Evolutionary conservation across 2,329 filamentous ascomycete genomes (phyloP).

Genomic region (Penicillium crustosum): DNA sequence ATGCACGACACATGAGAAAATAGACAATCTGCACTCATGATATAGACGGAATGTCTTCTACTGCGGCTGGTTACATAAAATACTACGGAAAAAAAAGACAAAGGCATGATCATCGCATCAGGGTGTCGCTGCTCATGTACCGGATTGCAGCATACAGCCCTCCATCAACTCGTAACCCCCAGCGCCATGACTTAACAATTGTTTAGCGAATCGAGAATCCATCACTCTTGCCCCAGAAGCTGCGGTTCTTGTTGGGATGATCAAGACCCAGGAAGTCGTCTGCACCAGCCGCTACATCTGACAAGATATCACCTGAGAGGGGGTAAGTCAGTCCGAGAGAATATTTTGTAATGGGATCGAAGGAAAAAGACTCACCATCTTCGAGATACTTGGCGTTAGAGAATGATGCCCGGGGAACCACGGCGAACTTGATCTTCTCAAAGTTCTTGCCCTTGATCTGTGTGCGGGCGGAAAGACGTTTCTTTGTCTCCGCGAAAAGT

Average conservation of each 20-base stretch:
- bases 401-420: conserved; percentile 69
- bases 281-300: conserved; percentile 69
- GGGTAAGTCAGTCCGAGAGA: conserved; percentile 7
- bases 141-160: conserved; percentile 21
- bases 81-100: conserved; percentile 4
- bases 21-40: conserved; percentile 1
- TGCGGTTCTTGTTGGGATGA: conserved; percentile 62
- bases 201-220: conserved; percentile 62
- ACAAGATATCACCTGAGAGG: conserved; percentile 46
- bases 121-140: conserved; percentile 23
- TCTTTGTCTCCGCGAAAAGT: conserved; percentile 85
- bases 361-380: conserved; percentile 66
- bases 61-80: conserved; percentile 4
- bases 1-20: neutral
- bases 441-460: conserved; percentile 97
- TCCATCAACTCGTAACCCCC: conserved; percentile 19
- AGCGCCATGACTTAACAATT: conserved; percentile 22
- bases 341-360: neutral
- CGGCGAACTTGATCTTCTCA: conserved; percentile 95
- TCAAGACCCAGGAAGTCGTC: conserved; percentile 71
- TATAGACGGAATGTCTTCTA: conserved; percentile 11
- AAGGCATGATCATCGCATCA: conserved; percentile 20
- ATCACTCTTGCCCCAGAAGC: conserved; percentile 60
- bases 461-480: conserved; percentile 87
- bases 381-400: conserved; percentile 78